Evolutionary conservation across 75 land plant genomes (phyloP).

Genomic region (Pinus taeda): DNA sequence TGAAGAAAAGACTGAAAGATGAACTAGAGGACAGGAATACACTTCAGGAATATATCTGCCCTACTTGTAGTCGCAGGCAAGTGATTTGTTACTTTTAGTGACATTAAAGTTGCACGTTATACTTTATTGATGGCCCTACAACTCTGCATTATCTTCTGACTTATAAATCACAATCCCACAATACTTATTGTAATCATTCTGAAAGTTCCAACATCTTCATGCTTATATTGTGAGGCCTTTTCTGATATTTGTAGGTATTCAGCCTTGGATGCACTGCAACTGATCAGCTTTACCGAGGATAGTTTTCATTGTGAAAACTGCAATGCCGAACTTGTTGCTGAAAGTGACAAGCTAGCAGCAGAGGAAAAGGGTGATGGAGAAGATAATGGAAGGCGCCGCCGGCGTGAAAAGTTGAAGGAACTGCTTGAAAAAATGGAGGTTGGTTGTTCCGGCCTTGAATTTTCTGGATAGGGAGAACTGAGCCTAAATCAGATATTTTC

Average conservation of each 20-base stretch:
- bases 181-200: background rate
- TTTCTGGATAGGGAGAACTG: background rate
- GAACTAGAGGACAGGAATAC: slow-evolving; percentile 89
- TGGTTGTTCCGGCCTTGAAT: background rate
- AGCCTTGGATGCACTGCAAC: slow-evolving; percentile 79
- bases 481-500: no score
- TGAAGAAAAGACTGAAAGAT: slow-evolving; percentile 94
- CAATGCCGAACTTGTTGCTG: slow-evolving; percentile 81
- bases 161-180: slow-evolving; percentile 2
- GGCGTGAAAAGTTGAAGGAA: slow-evolving; percentile 78
- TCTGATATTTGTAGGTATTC: slow-evolving; percentile 50
- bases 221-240: background rate
- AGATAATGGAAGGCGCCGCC: slow-evolving; percentile 84
- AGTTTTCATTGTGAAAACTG: slow-evolving; percentile 90
- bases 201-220: background rate
- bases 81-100: background rate
- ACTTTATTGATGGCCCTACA: background rate
- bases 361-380: slow-evolving; percentile 88
- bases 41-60: slow-evolving; percentile 90
- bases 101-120: background rate
- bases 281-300: slow-evolving; percentile 54
- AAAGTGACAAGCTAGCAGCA: slow-evolving; percentile 85
- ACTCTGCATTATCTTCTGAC: background rate
- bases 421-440: slow-evolving; percentile 86
- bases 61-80: slow-evolving; percentile 77